A percentile compares a stretch with the other conserved stretches of the same genome.
Evolutionary conservation across 2,329 filamentous ascomycete species (phyloP).

Genomic region (Scytalidium sp.): DNA sequence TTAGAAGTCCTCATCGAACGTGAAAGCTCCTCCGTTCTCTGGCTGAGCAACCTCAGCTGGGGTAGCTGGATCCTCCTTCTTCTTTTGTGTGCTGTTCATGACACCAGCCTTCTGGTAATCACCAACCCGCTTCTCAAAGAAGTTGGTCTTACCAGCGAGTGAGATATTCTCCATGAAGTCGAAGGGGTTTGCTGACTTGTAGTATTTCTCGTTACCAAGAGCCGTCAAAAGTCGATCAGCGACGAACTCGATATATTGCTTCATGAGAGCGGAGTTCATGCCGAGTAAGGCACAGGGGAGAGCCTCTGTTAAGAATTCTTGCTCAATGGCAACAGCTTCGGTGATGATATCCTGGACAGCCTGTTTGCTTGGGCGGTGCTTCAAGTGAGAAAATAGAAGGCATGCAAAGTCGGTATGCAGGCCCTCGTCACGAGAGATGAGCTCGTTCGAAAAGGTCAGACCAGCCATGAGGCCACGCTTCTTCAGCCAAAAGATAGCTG

Average conservation of each 20-base stretch:
- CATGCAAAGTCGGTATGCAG: constrained; percentile 99
- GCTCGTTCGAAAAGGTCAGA: constrained; percentile 98
- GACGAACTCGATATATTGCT: constrained; percentile 99
- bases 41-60: constrained; percentile 48
- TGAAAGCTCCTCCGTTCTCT: constrained; percentile 74
- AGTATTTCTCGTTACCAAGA: constrained; percentile 91
- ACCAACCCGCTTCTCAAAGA: constrained; percentile 99
- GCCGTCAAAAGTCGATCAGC: constrained; percentile 91
- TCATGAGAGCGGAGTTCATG: constrained; percentile 98
- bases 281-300: constrained; percentile 89
- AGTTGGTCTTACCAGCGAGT: constrained; percentile 98
- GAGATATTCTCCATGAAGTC: constrained; percentile 99
- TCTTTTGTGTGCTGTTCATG: constrained; percentile 87
- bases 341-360: constrained; percentile 84
- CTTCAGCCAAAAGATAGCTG: constrained; percentile 99
- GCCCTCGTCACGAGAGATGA: constrained; percentile 98
- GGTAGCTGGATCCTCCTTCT: constrained; percentile 45
- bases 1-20: constrained; percentile 97
- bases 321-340: constrained; percentile 90
- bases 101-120: constrained; percentile 99
- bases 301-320: constrained; percentile 96
- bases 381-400: constrained; percentile 94
- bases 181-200: constrained; percentile 92
- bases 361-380: constrained; percentile 81
- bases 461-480: constrained; percentile 99